Base-by-base conservation (phyloP, 306 rosid genomes). In the Psophocarpus tetragonolobus region DNA sequence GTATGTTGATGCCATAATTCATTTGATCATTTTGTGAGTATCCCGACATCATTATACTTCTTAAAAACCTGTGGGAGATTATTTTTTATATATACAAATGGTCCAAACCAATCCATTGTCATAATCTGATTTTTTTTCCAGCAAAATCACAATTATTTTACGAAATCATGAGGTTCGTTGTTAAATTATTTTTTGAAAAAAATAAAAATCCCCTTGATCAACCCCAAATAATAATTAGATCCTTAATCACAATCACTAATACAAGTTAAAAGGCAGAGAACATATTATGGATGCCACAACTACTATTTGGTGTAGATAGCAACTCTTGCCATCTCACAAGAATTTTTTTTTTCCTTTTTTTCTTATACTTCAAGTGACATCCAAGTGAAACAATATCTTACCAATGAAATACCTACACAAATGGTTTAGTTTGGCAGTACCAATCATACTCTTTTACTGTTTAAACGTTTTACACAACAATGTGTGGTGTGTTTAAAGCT, bases 291-390 rank as follows among this genome's bases (percentile, higher is more conserved):
- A 76, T 76, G 81, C 81, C 83, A 84, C 90, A 89, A 86, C 96
- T 54, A 84, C 90, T 66, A 80, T 88, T 87, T 82, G 96, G 93
- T 90, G 75, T 63, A 45, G 84, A 82, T 44, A 71, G 74, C 84
- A 70, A 83, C 89, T 32, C 51, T 65, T 47, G 78, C 68, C 73
- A 82, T 85, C 71, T 15, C 57, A 0, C 57, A 17, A 35, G 8
- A 8, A 15, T 12, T 81, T 36, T 12, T 64, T 11, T 42, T 70
- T 21, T 47, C 56, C 2, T 3, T 38, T 53, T 63, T 63, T 71
- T 85, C 92, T 90, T 92, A 87, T 48, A 77, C 96, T 87, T 90
- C 66, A 92, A 90, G 97, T 71, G 65, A 88, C 90, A 85, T 39
- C 88, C 76, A 86, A 47, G 56, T 68, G 62, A 85, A 85, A 71